These are phyloP conservation scores for Saccharum spontaneum DNA, from an alignment of 176 grass and related monocot species.

Conservation along the genomic window DNA sequence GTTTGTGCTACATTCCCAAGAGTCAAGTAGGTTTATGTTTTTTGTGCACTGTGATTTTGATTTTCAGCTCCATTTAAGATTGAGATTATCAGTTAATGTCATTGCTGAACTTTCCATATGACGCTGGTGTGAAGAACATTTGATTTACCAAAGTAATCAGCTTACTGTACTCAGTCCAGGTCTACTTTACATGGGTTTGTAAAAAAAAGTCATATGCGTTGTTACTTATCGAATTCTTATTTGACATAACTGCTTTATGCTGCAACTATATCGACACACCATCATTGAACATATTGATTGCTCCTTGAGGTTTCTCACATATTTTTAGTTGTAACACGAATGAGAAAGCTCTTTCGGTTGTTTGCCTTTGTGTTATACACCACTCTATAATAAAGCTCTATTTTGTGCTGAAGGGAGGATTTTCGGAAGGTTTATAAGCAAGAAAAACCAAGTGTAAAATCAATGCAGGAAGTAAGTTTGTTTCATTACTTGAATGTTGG, in stretches of 20 bases:
- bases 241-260: not conserved
- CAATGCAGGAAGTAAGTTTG: conserved; percentile 79
- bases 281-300: not conserved
- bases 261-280: conserved; percentile 27
- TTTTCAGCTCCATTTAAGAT: not conserved
- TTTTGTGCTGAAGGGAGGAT: conserved; percentile 83
- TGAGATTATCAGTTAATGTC: not conserved
- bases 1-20: not conserved
- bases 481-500: conserved; percentile 12
- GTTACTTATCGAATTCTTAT: not conserved
- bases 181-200: not conserved
- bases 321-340: conserved; percentile 11
- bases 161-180: not conserved
- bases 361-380: not conserved
- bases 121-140: not conserved
- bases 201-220: not conserved
- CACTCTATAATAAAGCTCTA: conserved; percentile 31
- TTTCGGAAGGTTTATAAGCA: conserved; percentile 68
- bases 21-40: not conserved
- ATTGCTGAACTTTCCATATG: not conserved
- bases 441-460: conserved; percentile 88
- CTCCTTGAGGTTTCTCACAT: not conserved
- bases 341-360: not conserved
- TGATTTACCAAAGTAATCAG: not conserved
- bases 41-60: not conserved